These are phyloP conservation scores for Syzygium syzygioides DNA, from an alignment of 441 rosid species.

Conservation along the genomic window DNA sequence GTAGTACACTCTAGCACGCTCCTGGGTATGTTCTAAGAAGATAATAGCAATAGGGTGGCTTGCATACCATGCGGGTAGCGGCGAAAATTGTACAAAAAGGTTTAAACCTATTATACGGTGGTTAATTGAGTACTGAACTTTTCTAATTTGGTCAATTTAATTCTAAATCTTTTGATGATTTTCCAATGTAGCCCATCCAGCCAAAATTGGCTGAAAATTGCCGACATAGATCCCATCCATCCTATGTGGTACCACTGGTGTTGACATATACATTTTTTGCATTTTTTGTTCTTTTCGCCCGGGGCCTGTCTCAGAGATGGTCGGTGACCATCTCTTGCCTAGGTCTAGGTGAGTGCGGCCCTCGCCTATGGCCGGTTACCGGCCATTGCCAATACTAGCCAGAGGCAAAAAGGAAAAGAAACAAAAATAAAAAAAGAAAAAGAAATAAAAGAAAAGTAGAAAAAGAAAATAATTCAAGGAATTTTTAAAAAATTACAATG, in stretches of 20 bases:
- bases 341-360: neutral
- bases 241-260: rapidly evolving
- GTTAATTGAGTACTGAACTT: rapidly evolving
- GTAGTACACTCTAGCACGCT: neutral
- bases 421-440: neutral
- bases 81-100: neutral
- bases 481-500: neutral
- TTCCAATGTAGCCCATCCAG: neutral
- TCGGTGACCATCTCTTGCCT: neutral
- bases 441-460: neutral
- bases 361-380: neutral
- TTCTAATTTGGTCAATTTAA: neutral
- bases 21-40: neutral
- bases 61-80: neutral
- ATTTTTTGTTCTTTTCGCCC: neutral
- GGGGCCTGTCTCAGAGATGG: neutral
- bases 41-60: neutral
- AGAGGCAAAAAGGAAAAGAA: neutral
- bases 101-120: rapidly evolving
- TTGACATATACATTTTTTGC: neutral
- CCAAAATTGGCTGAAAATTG: rapidly evolving
- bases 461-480: neutral
- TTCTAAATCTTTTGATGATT: neutral
- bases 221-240: too few relatives aligned
- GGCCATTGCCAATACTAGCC: neutral